A percentile compares a stretch with the other conserved stretches of the same genome.
phyloP scores from a whole-genome alignment of 305 asterid genomes.

The Coffea humblotiana region DNA sequence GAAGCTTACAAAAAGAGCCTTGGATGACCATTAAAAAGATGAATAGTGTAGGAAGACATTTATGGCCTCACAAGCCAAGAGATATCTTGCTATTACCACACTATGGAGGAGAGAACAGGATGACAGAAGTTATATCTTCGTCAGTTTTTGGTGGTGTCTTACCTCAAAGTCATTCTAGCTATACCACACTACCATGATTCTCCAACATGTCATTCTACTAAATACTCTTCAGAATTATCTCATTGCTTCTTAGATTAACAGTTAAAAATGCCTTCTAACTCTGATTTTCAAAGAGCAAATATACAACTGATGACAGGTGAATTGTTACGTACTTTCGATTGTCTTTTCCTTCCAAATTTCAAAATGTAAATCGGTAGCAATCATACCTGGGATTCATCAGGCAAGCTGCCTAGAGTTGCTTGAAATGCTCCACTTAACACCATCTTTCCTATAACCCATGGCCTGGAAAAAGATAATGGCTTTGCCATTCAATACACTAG shows the following conservation, averaged over 20 bases:
- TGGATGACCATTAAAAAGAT: too few species aligned
- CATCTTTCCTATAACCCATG: slow-evolving; percentile 33
- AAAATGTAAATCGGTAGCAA: not conserved
- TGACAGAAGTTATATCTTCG: too few species aligned
- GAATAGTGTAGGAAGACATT: too few species aligned
- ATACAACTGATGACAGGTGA: not conserved
- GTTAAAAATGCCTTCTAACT: not conserved
- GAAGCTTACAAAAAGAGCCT: too few species aligned
- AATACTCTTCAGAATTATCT: too few species aligned
- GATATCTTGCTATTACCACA: too few species aligned
- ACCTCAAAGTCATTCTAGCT: too few species aligned
- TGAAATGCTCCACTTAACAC: slow-evolving; percentile 12
- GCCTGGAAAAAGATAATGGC: slow-evolving; percentile 25
- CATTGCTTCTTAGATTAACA: not conserved
- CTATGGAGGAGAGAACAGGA: too few species aligned
- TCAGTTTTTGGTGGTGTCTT: too few species aligned
- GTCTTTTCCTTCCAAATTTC: not conserved
- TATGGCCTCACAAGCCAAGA: too few species aligned
- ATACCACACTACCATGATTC: too few species aligned
- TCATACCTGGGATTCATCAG: slow-evolving; percentile 25
- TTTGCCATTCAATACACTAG: not conserved
- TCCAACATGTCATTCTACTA: too few species aligned
- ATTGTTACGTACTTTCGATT: not conserved
- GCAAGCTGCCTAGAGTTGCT: slow-evolving; percentile 11
- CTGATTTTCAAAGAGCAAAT: not conserved